Conservation (phyloP, 2,329 filamentous ascomycete genomes). For the Cytospora chrysosperma region DNA sequence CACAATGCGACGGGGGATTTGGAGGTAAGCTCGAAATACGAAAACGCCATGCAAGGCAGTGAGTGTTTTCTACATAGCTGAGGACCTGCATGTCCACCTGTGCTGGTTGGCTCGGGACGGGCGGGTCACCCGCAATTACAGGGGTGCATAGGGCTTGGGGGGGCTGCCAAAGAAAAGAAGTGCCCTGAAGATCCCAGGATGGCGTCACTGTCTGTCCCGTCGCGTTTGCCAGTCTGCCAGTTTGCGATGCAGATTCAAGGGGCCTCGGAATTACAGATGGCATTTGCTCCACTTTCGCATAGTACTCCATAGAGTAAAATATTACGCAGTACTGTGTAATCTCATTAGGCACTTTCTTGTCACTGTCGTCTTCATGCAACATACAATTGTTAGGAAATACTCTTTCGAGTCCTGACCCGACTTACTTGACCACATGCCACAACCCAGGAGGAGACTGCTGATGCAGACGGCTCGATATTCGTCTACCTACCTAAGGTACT, state of each 20-base stretch:
- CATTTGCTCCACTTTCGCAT: background rate
- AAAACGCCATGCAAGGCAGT: slow-evolving; percentile 1
- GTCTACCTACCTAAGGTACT: no score
- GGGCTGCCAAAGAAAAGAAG: background rate
- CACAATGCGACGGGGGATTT: slow-evolving; percentile 5
- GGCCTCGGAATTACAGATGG: background rate
- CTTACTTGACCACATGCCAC: background rate
- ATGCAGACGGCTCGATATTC: background rate
- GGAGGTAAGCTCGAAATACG: background rate
- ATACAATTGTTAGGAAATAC: background rate
- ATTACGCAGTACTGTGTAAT: background rate
- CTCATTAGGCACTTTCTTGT: background rate
- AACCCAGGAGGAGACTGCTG: background rate
- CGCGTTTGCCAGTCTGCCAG: no score
- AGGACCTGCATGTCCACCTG: slow-evolving; percentile 10
- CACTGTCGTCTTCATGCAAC: background rate
- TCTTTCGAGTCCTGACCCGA: no score
- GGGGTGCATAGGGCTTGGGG: background rate
- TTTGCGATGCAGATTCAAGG: background rate
- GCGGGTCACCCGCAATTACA: background rate
- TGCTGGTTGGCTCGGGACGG: background rate
- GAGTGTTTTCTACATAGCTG: slow-evolving; percentile 2
- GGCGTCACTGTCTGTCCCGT: background rate
- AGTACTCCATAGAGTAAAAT: background rate
- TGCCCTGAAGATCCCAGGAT: slow-evolving; percentile 5